Evolutionary conservation across 371 early-diverging fungal genomes (phyloP), one percentile per base, ranked within the genome.

Genomic region (Paraphysoderma sedebokerense): DNA sequence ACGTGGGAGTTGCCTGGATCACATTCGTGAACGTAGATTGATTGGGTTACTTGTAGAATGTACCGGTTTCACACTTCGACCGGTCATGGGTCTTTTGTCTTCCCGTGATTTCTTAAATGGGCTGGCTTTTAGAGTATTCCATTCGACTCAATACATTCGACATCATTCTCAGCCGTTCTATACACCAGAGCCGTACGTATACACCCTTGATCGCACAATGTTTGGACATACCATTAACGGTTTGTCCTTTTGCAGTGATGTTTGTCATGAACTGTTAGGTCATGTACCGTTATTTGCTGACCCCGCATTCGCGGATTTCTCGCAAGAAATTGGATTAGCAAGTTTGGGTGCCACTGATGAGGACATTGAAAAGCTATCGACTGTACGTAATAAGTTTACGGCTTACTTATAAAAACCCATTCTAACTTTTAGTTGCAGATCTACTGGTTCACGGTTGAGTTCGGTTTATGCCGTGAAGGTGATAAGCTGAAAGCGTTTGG

Each of bases 61-160:
- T 58, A 95, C 93, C 3, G 96, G 96, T 0, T 96, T 89, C 60
- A 88, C 90, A 17, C 56, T 96, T 53, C 81, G 95, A 32, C 93
- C 96, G 11, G 92, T 92, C 46, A 92, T 87, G 87, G 96, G 92
- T 4, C 66, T 96, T 17, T 69, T 96, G 42, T 82, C 87, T 17
- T 82, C 87, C 28, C 72, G 96, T 33, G 92, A 96, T 62, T 96
- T 96, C 62, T 62, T 96, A 55, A 92, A 92, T 57, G 85, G 86
- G n/a, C 77, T 96, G 56, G 96, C 93, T 2, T 96, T 96, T 75
- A 76, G 96, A 40, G 92, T 96, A 4, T 92, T 96, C 70, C 87
- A 91, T 59, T 82, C 85, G 31, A 96, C 96, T 8, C 93, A 96
- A 68, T 96, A 96, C 59, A 89, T 93, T 55, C 82, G 93, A 15